Evolutionary conservation across 129 eudicot species (phyloP), one percentile per base, ranked within the genome.

Genomic region (Cynara cardunculus): DNA sequence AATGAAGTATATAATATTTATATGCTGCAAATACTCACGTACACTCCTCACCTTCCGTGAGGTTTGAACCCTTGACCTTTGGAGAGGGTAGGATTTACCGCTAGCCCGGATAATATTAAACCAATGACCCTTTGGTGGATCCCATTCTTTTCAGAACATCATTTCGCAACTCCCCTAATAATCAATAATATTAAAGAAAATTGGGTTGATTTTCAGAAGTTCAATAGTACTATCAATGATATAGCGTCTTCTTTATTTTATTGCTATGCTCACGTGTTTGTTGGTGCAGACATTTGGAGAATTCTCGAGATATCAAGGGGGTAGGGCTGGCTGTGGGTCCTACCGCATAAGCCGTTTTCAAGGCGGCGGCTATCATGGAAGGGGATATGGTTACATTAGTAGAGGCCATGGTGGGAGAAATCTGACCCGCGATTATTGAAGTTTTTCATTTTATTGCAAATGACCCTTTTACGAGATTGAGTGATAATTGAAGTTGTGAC

Each of bases 251-350:
- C 12, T 19, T 26, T 13, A 59, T 46, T 46, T 37, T 27, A 75
- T 68, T 25, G 74, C 56, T 30, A 31, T 49, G 7, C 62, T 49
- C 5, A 49, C 62, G 19, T 21, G 66, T 78, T 76, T 61, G 18
- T 79, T 24, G 34, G 44, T 82, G 86, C 88, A 94, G 98, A 94
- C 97, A 44, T 94, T 94, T 84, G 98, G 98, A 70, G 98, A 91
- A 25, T 94, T 74, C 79, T 89, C 94, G 66, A 94, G 98, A 72
- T 87, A 89, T 71, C 84, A 95, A 11, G 98, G 96, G 49, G 92
- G 98, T 70, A 86, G 98, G 4, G 97, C 97, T 49, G 21, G 62
- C 7, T 21, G 62, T 49, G 62, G 62, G 1, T 21, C 62, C 39
- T 79, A 84, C 65, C 90, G 89, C 28, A 97, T 96, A 26, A 95